Evolutionary conservation across 1,139 yeast species (phyloP).

Genomic region (Ashbya aceris): DNA sequence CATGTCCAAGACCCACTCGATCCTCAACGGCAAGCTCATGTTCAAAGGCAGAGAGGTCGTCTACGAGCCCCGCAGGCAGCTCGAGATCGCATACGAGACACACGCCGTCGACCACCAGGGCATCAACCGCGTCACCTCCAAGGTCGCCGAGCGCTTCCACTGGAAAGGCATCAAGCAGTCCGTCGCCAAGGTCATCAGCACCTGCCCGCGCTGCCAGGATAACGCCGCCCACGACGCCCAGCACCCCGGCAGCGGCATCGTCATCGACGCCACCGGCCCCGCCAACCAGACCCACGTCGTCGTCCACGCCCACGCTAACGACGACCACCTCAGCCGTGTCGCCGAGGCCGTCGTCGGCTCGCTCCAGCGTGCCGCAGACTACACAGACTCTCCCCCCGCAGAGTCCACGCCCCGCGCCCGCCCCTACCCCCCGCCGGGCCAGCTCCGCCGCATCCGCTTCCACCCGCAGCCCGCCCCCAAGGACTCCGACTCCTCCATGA

Average conservation of each 20-base stretch:
- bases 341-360: slow-evolving; percentile 21
- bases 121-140: slow-evolving; percentile 78
- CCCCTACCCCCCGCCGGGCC: slow-evolving; percentile 7
- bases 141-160: slow-evolving; percentile 70
- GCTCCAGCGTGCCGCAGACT: slow-evolving; percentile 8
- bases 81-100: slow-evolving; percentile 61
- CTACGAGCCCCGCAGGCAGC: slow-evolving; percentile 62
- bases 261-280: slow-evolving; percentile 18
- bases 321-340: slow-evolving; percentile 17
- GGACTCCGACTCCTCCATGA: slow-evolving; percentile 17
- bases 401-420: slow-evolving; percentile 5
- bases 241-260: slow-evolving; percentile 17
- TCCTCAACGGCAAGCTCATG: slow-evolving; percentile 63
- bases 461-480: slow-evolving; percentile 6
- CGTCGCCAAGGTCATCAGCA: slow-evolving; percentile 67
- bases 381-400: not conserved
- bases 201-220: slow-evolving; percentile 67
- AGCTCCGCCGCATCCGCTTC: slow-evolving; percentile 8
- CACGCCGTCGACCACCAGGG: slow-evolving; percentile 75
- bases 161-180: slow-evolving; percentile 91
- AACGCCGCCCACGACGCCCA: slow-evolving; percentile 22
- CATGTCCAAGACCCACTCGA: slow-evolving; percentile 66
- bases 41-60: slow-evolving; percentile 77
- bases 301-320: slow-evolving; percentile 9
- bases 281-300: slow-evolving; percentile 27